Base-by-base conservation (phyloP, 2,329 filamentous ascomycete species). In the Myriosclerotinia curreyana region DNA sequence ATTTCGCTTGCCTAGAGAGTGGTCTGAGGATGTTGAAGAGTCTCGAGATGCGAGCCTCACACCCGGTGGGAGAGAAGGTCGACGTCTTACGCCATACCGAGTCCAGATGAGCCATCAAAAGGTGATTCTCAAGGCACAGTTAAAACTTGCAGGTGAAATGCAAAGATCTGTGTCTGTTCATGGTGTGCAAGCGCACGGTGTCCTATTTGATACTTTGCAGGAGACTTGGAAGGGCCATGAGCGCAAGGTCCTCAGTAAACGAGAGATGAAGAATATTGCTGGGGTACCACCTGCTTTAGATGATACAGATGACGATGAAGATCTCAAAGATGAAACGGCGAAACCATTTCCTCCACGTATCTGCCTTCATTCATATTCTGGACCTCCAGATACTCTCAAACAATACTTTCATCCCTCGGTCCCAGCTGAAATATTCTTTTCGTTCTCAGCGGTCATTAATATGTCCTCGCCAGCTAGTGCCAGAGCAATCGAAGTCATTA, bases 361-460 rank as follows among this genome's bases (percentile, higher is more conserved):
- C 74, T 99, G 95, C 73, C 84, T 99, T 65, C 95, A 99, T 76
- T 97, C 93, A 0, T 99, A 92, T 76, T 96, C 90, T 55, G 94
- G 92, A 0, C 83, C 88, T 7, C 80, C 85, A 14, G 87, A 95
- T 64, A 83, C 88, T 40, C 78, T 97, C 46, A 87, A 84, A 68
- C 92, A 92, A 75, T 98, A 96, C 72, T 78, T 92, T 55, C 82
- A 89, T 68, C 84, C 85, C 1, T 80, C 83, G 0, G 85, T 95
- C 11, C 94, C 94, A 0, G 86, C 87, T 0, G 81, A 86, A 20
- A 82, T 98, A 25, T 99, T 87, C 76, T 93, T 96, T 71, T 96
- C 92, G 1, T 96, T 98, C 74, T 97, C 92, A 1, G 82, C 82
- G 0, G 87, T 86, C 7, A 89, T 99, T 71, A 99, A 98, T 73